Base-by-base conservation (phyloP, 306 rosid genomes). In the Bauhinia variegata region DNA sequence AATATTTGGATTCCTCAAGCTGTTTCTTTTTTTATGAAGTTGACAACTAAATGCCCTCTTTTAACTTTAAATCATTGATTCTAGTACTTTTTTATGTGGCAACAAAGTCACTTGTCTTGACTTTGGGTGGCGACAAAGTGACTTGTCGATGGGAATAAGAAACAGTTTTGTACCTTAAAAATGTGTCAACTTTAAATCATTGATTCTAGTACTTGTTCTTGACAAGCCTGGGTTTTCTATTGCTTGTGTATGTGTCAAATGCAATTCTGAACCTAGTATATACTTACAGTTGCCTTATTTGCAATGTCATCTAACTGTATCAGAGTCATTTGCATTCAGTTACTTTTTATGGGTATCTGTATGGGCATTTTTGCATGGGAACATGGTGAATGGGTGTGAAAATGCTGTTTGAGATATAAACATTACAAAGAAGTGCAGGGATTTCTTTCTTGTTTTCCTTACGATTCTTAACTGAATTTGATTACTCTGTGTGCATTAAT, bases 121-220 rank as follows among this genome's bases (percentile, higher is more conserved):
- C n/a, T n/a, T n/a, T n/a, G n/a, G n/a, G 30, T 51, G 28, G 12
- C 48, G 4, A 51, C 37, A 16, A 39, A 12, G 36, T 14, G 43
- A 6, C 63, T 30, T 54, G 47, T 19, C 38, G 4, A 46, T n/a
- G 67, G 19, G 33, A 48, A 18, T 52, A 37, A 38, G 34, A 74
- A 74, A 30, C 18, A 48, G n/a, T 59, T 51, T 63, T 54, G 50
- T 28, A 62, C 13, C 66, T 51, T 31, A 55, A 47, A 36, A 43
- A 9, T 53, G 41, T 56, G 14, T 11, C 15, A 32, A 34, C 36
- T 75, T n/a, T 11, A 3, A 43, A 62, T 33, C 70, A 43, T 54
- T 14, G 31, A 53, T 62, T 42, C 17, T 17, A 16, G 52, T 8
- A 8, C 54, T 72, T 53, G 2, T 28, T 53, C 7, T 13, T 8